Conservation (phyloP, 192 early-diverging fungal genomes). For the Diversispora eburnea region DNA sequence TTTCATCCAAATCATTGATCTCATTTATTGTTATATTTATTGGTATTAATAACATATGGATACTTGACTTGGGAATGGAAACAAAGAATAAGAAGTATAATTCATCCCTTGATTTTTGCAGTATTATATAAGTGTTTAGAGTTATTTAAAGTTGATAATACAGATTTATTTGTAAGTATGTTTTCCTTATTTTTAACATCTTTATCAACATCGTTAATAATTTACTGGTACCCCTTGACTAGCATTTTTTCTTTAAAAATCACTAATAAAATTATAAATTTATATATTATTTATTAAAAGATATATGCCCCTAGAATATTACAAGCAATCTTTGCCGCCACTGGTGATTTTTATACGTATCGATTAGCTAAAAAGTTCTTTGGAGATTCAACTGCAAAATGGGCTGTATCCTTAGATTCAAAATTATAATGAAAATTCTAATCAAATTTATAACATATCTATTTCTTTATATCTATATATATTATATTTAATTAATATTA, state of each 20-base stretch:
- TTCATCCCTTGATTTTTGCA: slow-evolving; percentile 86
- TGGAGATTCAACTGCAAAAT: slow-evolving; percentile 53
- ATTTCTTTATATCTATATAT: neutral
- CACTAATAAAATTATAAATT: slow-evolving; percentile 15
- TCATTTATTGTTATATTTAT: too few species aligned
- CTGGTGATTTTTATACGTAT: slow-evolving; percentile 74
- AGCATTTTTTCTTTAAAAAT: too few species aligned
- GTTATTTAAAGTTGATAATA: slow-evolving; percentile 59
- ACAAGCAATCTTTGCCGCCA: slow-evolving; percentile 69
- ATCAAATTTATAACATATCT: too few species aligned
- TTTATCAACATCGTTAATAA: too few species aligned
- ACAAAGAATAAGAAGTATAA: slow-evolving; percentile 67
- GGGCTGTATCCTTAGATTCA: slow-evolving; percentile 51
- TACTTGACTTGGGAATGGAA: slow-evolving; percentile 94
- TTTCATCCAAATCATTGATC: too few species aligned
- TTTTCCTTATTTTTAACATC: neutral
- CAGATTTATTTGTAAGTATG: slow-evolving; percentile 64
- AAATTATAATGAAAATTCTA: slow-evolving; percentile 11
- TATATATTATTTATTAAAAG: slow-evolving; percentile 37
- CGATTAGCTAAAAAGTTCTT: slow-evolving; percentile 63
- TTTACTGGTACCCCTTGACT: too few species aligned
- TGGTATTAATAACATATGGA: slow-evolving; percentile 51
- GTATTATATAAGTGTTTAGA: slow-evolving; percentile 61
- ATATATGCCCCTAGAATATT: slow-evolving; percentile 70
- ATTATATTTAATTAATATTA: neutral